Conservation (phyloP, 2,329 filamentous ascomycete genomes). For the Fusarium lateritium region DNA sequence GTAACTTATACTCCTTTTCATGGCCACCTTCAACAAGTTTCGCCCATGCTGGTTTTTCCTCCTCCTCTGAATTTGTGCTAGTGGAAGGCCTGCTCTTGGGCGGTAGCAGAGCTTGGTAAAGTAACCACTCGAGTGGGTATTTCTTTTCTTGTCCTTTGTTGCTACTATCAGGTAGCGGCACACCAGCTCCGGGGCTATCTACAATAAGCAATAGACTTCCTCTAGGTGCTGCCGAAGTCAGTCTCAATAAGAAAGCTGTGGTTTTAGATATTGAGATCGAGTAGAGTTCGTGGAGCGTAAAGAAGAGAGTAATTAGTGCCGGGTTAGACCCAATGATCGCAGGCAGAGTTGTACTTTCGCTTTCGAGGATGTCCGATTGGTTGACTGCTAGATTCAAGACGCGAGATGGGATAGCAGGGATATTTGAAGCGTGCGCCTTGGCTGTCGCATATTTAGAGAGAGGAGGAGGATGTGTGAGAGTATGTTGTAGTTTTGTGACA, state of each 20-base stretch:
- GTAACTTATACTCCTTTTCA: conserved; percentile 25
- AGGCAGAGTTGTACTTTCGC: neutral
- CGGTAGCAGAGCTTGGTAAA: conserved; percentile 14
- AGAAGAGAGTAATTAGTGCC: conserved; percentile 7
- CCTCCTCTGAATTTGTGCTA: neutral
- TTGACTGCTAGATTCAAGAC: neutral
- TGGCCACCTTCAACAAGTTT: conserved; percentile 1
- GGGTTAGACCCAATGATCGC: neutral
- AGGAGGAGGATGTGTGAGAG: conserved; percentile 10
- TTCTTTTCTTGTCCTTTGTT: conserved; percentile 5
- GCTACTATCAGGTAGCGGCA: neutral
- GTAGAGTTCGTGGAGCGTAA: conserved; percentile 18
- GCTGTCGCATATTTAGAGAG: conserved; percentile 23
- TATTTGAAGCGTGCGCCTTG: conserved; percentile 16
- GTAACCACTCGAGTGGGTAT: conserved; percentile 20
- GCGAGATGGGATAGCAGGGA: conserved; percentile 1
- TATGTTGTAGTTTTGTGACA: conserved; percentile 10
- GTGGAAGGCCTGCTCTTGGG: neutral
- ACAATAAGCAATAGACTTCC: conserved; percentile 15
- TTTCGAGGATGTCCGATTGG: conserved; percentile 1
- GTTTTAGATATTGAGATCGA: conserved; percentile 15
- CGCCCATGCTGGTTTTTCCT: neutral
- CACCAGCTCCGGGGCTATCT: conserved; percentile 1
- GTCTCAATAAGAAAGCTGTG: conserved; percentile 2
- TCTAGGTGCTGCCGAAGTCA: neutral